Percentiles rank a stretch among this genome's conserved stretches.
Conservation (phyloP, 2,329 filamentous ascomycete genomes). For the Talaromyces sp. region DNA sequence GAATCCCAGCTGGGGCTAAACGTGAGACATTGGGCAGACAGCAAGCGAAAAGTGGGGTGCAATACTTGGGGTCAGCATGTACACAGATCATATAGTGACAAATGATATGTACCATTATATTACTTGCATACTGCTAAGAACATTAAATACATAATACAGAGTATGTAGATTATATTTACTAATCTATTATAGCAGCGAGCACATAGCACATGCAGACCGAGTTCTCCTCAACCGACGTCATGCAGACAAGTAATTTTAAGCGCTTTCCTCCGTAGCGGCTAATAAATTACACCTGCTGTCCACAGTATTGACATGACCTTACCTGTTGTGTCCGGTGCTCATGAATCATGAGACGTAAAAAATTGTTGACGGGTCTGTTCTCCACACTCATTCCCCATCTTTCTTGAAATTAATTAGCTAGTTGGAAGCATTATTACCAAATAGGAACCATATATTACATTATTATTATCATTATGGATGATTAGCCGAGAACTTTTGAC, state of each 20-base stretch:
- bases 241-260: not conserved
- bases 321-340: not conserved
- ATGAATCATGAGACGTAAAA: not conserved
- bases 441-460: not conserved
- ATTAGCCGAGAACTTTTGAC: no score
- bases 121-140: no score
- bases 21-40: not conserved
- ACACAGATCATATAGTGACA: no score
- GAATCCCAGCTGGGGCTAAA: not conserved
- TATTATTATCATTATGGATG: no score
- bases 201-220: not conserved
- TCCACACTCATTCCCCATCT: not conserved
- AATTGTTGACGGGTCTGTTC: not conserved
- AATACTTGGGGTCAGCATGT: no score
- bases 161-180: not conserved
- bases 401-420: not conserved
- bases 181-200: no score
- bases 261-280: not conserved
- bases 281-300: not conserved
- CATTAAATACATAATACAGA: not conserved
- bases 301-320: not conserved
- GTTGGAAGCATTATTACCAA: not conserved
- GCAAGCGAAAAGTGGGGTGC: not conserved
- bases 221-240: not conserved
- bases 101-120: no score